Evolutionary conservation across 352 stramenopile species (phyloP).

Genomic region (Pythium apleroticum): DNA sequence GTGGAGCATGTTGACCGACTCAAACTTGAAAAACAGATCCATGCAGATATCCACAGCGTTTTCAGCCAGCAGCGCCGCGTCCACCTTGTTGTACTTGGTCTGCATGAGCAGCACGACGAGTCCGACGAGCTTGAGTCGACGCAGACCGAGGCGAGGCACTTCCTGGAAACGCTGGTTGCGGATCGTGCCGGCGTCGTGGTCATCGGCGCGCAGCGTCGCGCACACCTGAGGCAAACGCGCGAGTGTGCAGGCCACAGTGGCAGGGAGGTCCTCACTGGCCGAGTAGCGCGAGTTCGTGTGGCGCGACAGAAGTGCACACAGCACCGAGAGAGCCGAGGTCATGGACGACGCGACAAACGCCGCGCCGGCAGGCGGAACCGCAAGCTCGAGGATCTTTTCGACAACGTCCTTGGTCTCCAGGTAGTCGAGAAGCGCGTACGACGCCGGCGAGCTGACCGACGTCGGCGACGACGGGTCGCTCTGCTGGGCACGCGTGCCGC

Average conservation of each 20-base stretch:
- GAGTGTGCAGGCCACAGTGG: slow-evolving; percentile 51
- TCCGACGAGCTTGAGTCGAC: slow-evolving; percentile 79
- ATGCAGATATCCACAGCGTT: slow-evolving; percentile 74
- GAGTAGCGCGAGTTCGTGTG: slow-evolving; percentile 80
- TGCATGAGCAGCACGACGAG: slow-evolving; percentile 80
- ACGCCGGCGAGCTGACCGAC: slow-evolving; percentile 50
- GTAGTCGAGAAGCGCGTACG: slow-evolving; percentile 73
- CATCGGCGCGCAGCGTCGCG: slow-evolving; percentile 56
- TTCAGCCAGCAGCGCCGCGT: slow-evolving; percentile 60
- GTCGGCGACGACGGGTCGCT: slow-evolving; percentile 64
- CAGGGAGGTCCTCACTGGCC: slow-evolving; percentile 59
- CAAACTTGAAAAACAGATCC: slow-evolving; percentile 88
- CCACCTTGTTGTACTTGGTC: slow-evolving; percentile 82
- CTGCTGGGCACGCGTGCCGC: slow-evolving; percentile 70
- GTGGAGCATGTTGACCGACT: slow-evolving; percentile 88
- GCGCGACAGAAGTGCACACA: slow-evolving; percentile 73
- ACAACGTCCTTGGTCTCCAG: slow-evolving; percentile 75
- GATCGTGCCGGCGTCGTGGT: slow-evolving; percentile 63
- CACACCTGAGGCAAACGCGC: slow-evolving; percentile 67
- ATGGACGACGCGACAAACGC: slow-evolving; percentile 66
- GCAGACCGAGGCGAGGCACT: slow-evolving; percentile 69
- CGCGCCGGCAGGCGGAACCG: slow-evolving; percentile 39
- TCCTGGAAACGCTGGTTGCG: slow-evolving; percentile 75
- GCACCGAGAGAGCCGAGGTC: slow-evolving; percentile 73
- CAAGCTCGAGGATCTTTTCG: slow-evolving; percentile 63